phyloP scores from a whole-genome alignment of 108 stramenopile species.

The Chaetoceros tenuissimus region DNA sequence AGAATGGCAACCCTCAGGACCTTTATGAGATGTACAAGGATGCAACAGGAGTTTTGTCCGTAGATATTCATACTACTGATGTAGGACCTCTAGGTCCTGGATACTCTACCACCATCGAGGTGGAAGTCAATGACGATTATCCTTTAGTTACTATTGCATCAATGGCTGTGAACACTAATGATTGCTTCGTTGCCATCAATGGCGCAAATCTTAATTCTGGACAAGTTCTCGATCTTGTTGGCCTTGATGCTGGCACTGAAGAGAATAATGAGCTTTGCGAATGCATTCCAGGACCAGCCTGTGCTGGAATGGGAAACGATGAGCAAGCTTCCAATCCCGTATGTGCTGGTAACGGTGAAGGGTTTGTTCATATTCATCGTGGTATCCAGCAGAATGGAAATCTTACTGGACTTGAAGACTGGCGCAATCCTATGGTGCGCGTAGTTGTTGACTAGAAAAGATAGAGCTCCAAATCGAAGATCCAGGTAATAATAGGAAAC shows the following conservation, averaged over 20 bases:
- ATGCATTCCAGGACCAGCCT: conserved; percentile 15
- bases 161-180: conserved; percentile 23
- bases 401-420: too few species aligned
- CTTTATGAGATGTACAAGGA: neutral
- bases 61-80: too few species aligned
- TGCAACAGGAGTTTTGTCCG: too few species aligned
- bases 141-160: conserved; percentile 10
- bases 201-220: neutral
- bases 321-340: too few species aligned
- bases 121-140: conserved; percentile 5
- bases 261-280: conserved; percentile 20
- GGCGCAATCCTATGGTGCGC: too few species aligned
- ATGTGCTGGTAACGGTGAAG: too few species aligned
- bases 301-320: too few species aligned
- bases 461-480: too few species aligned
- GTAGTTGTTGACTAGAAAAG: too few species aligned
- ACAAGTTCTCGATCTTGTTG: neutral
- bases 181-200: conserved; percentile 12
- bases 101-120: neutral
- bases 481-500: too few species aligned
- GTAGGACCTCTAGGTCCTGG: neutral
- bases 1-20: neutral
- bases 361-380: too few species aligned
- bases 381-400: too few species aligned
- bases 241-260: conserved; percentile 14